phyloP scores from a whole-genome alignment of 2,329 filamentous ascomycete genomes.

The Exserohilum turcica region DNA sequence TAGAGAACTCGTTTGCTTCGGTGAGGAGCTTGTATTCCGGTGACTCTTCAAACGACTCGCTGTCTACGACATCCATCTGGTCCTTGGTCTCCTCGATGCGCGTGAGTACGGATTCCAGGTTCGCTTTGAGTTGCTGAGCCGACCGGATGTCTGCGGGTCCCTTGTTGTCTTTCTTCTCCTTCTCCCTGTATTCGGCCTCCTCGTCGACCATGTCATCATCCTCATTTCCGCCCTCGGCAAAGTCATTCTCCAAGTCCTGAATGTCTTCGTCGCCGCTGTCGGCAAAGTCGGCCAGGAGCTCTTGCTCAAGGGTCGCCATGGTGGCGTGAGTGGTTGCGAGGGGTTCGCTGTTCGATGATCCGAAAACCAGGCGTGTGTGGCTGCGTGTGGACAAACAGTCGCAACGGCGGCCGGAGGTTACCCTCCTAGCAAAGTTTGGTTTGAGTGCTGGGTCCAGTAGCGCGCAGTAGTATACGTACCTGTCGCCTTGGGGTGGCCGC shows the following conservation, averaged over 20 bases:
- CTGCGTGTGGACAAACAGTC: conserved; percentile 4
- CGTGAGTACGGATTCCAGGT: conserved; percentile 78
- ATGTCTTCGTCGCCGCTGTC: conserved; percentile 70
- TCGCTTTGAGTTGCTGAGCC: conserved; percentile 80
- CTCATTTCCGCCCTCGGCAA: conserved; percentile 55
- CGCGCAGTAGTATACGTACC: conserved; percentile 29
- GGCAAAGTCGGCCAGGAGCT: conserved; percentile 89
- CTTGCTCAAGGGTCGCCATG: conserved; percentile 89
- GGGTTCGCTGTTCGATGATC: not conserved
- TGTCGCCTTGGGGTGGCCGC: conserved; percentile 21
- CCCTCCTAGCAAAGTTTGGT: conserved; percentile 25
- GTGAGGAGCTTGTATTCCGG: conserved; percentile 89
- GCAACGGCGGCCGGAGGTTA: conserved; percentile 30
- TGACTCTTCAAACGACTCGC: conserved; percentile 82
- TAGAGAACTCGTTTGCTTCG: conserved; percentile 86
- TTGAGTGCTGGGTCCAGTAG: conserved; percentile 25
- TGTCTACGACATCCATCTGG: conserved; percentile 76
- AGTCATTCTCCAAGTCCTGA: conserved; percentile 42
- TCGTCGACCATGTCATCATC: conserved; percentile 65
- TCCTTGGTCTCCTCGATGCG: conserved; percentile 55
- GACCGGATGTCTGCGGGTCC: conserved; percentile 73
- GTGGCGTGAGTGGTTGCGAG: conserved; percentile 5
- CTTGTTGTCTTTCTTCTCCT: conserved; percentile 69
- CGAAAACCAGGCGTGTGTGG: not conserved
- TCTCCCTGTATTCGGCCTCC: conserved; percentile 59